A percentile compares a stretch with the other conserved stretches of the same genome.
phyloP scores from a whole-genome alignment of 1,284 basidiomycete genomes.

The Tilletia horrida region DNA sequence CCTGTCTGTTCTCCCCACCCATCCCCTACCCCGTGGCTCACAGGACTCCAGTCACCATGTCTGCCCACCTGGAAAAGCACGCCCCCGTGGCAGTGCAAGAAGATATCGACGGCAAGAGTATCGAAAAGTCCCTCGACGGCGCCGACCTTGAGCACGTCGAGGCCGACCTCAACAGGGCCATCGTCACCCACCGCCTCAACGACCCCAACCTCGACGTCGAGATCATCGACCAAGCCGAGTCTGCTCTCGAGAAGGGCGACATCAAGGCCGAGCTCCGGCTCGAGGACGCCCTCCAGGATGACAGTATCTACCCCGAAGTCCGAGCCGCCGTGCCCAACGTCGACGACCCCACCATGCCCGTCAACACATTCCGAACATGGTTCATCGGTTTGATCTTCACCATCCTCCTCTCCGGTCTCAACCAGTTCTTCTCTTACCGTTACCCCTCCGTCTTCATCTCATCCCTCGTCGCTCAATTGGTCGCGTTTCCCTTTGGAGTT shows the following conservation, averaged over 20 bases:
- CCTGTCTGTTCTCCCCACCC: no score
- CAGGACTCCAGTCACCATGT: conserved; percentile 2
- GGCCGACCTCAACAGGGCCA: conserved; percentile 29
- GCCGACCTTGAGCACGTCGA: conserved; percentile 34
- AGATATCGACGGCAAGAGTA: neutral
- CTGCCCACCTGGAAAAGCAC: neutral
- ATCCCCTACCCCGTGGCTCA: no score
- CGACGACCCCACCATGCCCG: conserved; percentile 45
- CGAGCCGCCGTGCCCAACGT: conserved; percentile 47
- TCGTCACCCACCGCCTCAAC: conserved; percentile 36
- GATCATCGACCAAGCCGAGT: conserved; percentile 34
- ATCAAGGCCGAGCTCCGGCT: conserved; percentile 37
- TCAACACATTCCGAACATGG: conserved; percentile 43
- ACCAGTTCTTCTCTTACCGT: conserved; percentile 43
- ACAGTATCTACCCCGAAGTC: conserved; percentile 39
- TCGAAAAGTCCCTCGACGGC: conserved; percentile 16
- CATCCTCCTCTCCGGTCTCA: conserved; percentile 38
- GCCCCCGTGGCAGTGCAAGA: conserved; percentile 2
- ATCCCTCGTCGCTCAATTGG: conserved; percentile 36
- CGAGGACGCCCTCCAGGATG: conserved; percentile 10
- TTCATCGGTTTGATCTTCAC: conserved; percentile 39
- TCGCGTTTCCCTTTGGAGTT: conserved; percentile 40
- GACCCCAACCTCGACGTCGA: conserved; percentile 39
- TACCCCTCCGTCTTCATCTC: conserved; percentile 43
- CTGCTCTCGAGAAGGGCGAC: conserved; percentile 39